Conservation (phyloP, 2,329 filamentous ascomycete species). For the Chlorencoelia australis region DNA sequence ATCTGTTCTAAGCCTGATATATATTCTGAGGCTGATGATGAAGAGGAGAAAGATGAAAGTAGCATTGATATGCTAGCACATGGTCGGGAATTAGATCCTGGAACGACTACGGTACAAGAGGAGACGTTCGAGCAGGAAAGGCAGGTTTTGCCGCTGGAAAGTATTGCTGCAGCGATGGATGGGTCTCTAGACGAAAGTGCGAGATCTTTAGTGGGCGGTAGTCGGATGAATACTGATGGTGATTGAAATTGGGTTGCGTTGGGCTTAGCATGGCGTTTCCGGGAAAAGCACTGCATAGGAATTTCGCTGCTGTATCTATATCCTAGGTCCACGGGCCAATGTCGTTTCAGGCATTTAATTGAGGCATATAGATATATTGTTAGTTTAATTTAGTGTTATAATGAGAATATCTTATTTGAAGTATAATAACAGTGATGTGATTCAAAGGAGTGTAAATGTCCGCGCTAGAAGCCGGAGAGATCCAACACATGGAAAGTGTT, state of each 20-base stretch:
- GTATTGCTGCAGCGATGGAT: background rate
- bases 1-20: background rate
- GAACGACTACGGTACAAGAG: background rate
- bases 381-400: background rate
- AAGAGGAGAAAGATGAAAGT: conserved; percentile 2
- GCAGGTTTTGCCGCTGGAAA: background rate
- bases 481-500: too few species aligned
- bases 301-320: background rate
- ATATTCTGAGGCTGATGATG: background rate
- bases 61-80: conserved; percentile 7
- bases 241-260: too few species aligned
- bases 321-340: too few species aligned
- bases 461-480: background rate
- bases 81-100: background rate
- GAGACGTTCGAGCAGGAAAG: conserved; percentile 2
- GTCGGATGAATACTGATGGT: too few species aligned
- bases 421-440: background rate
- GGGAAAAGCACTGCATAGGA: background rate
- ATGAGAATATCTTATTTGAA: background rate
- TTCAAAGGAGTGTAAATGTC: background rate
- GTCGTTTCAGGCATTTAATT: too few species aligned
- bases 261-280: too few species aligned
- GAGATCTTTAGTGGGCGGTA: too few species aligned
- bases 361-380: background rate
- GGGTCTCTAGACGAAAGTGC: background rate